Percentiles rank a stretch among this genome's conserved stretches.
These are phyloP conservation scores for Anthoceros angustus DNA, from an alignment of 225 moss, liverwort and hornwort species.

Conservation along the genomic window DNA sequence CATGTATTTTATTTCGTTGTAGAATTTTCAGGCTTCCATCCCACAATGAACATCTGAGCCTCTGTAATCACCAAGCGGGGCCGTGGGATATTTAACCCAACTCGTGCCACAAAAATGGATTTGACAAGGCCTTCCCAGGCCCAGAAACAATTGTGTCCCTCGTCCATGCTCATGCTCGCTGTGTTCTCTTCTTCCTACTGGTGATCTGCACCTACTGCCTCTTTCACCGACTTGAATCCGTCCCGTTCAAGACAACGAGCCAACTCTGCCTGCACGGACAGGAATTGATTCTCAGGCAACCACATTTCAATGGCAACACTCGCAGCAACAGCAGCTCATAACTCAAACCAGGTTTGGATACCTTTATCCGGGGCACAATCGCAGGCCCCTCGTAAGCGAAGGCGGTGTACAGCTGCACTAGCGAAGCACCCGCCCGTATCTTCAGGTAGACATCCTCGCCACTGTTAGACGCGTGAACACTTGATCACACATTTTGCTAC, in stretches of 20 bases:
- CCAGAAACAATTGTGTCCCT: neutral
- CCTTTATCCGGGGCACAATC: slow-evolving; percentile 77
- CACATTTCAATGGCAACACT: neutral
- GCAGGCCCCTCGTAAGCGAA: slow-evolving; percentile 89
- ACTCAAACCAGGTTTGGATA: neutral
- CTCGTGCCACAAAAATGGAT: neutral
- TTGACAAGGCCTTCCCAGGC: neutral
- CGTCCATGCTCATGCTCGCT: neutral
- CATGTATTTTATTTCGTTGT: too few species aligned
- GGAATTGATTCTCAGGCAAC: neutral
- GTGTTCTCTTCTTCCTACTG: slow-evolving; percentile 10
- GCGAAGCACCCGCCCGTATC: slow-evolving; percentile 89
- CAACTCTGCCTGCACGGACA: slow-evolving; percentile 50
- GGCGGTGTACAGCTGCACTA: slow-evolving; percentile 89
- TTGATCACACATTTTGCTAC: neutral
- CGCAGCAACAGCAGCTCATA: neutral
- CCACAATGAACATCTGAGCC: too few species aligned
- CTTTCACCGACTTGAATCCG: slow-evolving; percentile 73
- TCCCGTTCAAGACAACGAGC: slow-evolving; percentile 82
- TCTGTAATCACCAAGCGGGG: too few species aligned
- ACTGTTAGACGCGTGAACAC: slow-evolving; percentile 10
- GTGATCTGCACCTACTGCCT: slow-evolving; percentile 83
- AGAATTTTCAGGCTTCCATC: too few species aligned
- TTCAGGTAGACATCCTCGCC: slow-evolving; percentile 90
- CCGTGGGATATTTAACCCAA: too few species aligned